Evolutionary conservation across 805 yeast species (phyloP).

Genomic region (Scheffersomyces amazonensis): DNA sequence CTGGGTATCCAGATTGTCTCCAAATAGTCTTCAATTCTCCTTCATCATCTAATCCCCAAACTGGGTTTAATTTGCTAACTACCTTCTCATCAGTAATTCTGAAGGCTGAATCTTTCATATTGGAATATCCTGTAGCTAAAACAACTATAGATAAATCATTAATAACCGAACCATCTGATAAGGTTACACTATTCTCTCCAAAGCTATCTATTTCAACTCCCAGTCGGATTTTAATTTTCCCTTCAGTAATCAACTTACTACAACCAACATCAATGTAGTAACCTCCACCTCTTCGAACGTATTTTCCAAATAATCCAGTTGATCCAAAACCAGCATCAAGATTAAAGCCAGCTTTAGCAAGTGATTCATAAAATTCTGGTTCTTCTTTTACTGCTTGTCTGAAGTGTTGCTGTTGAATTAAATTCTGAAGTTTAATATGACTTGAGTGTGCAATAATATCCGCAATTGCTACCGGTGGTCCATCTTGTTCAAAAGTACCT

Average conservation of each 20-base stretch:
- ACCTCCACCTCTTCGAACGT: slow-evolving; percentile 43
- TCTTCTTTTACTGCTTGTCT: slow-evolving; percentile 30
- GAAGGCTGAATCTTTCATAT: slow-evolving; percentile 40
- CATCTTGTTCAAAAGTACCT: slow-evolving; percentile 34
- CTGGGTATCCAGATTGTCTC: slow-evolving; percentile 38
- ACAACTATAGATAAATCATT: slow-evolving; percentile 38
- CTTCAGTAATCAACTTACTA: slow-evolving; percentile 36
- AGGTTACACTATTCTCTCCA: slow-evolving; percentile 34
- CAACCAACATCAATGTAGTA: slow-evolving; percentile 47
- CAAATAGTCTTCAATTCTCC: slow-evolving; percentile 40
- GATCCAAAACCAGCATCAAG: slow-evolving; percentile 42
- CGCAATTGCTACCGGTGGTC: slow-evolving; percentile 36
- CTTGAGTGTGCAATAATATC: slow-evolving; percentile 33
- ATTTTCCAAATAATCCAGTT: slow-evolving; percentile 40
- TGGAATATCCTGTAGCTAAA: slow-evolving; percentile 43
- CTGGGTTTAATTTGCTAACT: slow-evolving; percentile 32
- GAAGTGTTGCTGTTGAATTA: slow-evolving; percentile 34
- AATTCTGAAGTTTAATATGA: slow-evolving; percentile 32
- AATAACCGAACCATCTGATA: slow-evolving; percentile 35
- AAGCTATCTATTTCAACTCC: slow-evolving; percentile 32
- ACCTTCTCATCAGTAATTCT: slow-evolving; percentile 35
- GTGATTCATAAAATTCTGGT: slow-evolving; percentile 25
- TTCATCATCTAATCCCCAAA: slow-evolving; percentile 43
- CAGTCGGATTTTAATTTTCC: slow-evolving; percentile 34
- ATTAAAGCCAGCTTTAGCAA: slow-evolving; percentile 35